phyloP scores from a whole-genome alignment of 495 filamentous ascomycete species.

The Hyaloscypha variabilis region DNA sequence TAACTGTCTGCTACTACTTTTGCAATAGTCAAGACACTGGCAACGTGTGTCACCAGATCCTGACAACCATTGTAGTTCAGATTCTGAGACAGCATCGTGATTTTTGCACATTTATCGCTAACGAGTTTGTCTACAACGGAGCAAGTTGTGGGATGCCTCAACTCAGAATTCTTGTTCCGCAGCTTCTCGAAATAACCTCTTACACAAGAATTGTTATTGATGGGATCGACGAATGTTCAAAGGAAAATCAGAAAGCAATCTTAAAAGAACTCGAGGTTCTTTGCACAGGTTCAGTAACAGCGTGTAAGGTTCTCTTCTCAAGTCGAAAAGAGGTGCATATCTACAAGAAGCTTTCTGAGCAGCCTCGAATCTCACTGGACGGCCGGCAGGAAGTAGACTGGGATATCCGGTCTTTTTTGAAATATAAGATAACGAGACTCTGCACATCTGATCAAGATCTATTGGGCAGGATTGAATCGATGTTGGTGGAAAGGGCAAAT shows the following conservation, averaged over 20 bases:
- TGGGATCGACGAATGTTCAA: slow-evolving; percentile 12
- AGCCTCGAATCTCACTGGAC: not conserved
- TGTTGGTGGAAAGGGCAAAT: not conserved
- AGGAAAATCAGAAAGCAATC: slow-evolving; percentile 9
- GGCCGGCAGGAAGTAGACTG: not conserved
- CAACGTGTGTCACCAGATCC: not conserved
- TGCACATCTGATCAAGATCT: not conserved
- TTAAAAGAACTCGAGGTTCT: slow-evolving; percentile 10
- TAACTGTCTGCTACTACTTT: not conserved
- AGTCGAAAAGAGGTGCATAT: slow-evolving; percentile 7
- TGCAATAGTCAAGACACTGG: not conserved
- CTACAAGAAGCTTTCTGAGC: not conserved
- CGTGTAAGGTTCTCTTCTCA: slow-evolving; percentile 1
- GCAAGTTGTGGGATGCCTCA: slow-evolving; percentile 9
- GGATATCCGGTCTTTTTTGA: not conserved
- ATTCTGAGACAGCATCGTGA: slow-evolving; percentile 8
- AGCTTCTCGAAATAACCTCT: not conserved
- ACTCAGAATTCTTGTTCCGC: slow-evolving; percentile 2
- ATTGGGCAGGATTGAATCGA: not conserved
- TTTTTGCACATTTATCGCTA: slow-evolving; percentile 2
- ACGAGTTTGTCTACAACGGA: slow-evolving; percentile 10
- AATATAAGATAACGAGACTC: not conserved
- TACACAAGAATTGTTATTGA: slow-evolving; percentile 9
- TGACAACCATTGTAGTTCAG: not conserved
- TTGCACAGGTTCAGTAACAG: not conserved